Base-by-base conservation (phyloP, 2,329 filamentous ascomycete species). In the Colletotrichum paranaense region DNA sequence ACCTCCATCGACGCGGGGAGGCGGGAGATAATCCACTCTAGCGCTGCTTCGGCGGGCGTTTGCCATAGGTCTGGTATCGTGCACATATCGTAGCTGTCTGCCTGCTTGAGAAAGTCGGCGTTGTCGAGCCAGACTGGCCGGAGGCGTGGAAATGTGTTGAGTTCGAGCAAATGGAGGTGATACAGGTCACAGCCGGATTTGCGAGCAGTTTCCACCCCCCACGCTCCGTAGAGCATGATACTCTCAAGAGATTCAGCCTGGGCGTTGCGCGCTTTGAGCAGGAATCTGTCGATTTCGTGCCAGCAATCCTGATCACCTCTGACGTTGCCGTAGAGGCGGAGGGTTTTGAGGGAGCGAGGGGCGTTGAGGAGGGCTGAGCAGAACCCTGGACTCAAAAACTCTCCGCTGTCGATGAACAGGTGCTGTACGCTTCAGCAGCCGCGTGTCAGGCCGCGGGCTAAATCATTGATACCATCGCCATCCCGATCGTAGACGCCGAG, bases 181-280 rank as follows among this genome's bases (percentile, higher is more conserved):
- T 62, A 58, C 9, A 64, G 30, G 11, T 4, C n/a, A 19, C 32
- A 32, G 49, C 64, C 16, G 38, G 64, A 60, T n/a, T 42, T 60
- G 8, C 42, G 42, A 22, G 42, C 8, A 49, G 42, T n/a, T 49
- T 30, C n/a, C 42, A 68, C 8, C 6, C 35, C 30, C 14, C 19
- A 26, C 7, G 32, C 14, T 24, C 55, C 28, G 55, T 73, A 56
- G 14, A 65, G 11, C 70, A 68, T 68, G 26, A 65, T 19, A 30
- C 60, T 58, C 32, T 59, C 28, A 4, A 73, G 64, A 8, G 59
- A 68, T 8, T 4, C 32, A 12, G 12, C 16, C 55, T 68, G 70
- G 24, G 7, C 3, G 2, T 46, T 28, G 14, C 22, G 62, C 2
- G 22, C 32, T 7, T 12, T 22, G 7, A 6, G 19, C 49, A 68